Evolutionary conservation across 2,329 filamentous ascomycete genomes (phyloP).

Genomic region (Clarireedia homoeocarpa): DNA sequence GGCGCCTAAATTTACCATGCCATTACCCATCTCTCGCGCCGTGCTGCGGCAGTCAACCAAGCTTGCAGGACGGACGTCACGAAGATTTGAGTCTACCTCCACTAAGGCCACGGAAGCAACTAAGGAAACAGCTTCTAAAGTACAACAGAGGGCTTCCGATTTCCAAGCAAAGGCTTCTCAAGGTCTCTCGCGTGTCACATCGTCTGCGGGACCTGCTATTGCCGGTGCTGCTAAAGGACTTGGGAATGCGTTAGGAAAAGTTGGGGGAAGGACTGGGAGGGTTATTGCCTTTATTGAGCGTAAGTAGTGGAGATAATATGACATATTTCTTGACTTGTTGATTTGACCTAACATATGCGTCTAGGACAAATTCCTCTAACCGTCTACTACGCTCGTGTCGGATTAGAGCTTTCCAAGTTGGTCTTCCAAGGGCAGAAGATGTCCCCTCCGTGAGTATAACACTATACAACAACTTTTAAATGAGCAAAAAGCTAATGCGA

Average conservation of each 20-base stretch:
- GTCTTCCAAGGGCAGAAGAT: constrained; percentile 86
- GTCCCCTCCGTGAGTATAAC: constrained; percentile 76
- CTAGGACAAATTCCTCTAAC: constrained; percentile 77
- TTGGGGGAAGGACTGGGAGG: constrained; percentile 77
- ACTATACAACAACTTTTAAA: neutral
- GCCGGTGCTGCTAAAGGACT: constrained; percentile 63
- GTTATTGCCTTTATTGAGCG: constrained; percentile 76
- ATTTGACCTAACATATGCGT: constrained; percentile 17
- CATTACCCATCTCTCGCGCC: constrained; percentile 25
- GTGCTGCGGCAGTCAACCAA: constrained; percentile 27
- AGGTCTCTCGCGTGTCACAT: constrained; percentile 73
- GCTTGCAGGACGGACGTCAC: constrained; percentile 19
- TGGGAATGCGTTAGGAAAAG: constrained; percentile 59
- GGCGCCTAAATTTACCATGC: constrained; percentile 24
- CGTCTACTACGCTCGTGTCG: constrained; percentile 88
- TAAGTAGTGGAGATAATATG: constrained; percentile 42
- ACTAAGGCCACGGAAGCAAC: constrained; percentile 39
- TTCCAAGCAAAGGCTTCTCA: constrained; percentile 62
- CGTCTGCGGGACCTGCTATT: constrained; percentile 71
- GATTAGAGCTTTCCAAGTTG: constrained; percentile 78
- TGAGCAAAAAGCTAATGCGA: constrained; percentile 2
- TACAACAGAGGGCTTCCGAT: constrained; percentile 37
- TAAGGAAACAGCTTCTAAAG: constrained; percentile 37
- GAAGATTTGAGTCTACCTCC: constrained; percentile 53
- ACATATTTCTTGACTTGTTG: constrained; percentile 9